Percentiles rank a stretch among this genome's conserved stretches.
These are phyloP conservation scores for Cytospora schulzeri DNA, from an alignment of 2,329 filamentous ascomycete species.

Conservation along the genomic window DNA sequence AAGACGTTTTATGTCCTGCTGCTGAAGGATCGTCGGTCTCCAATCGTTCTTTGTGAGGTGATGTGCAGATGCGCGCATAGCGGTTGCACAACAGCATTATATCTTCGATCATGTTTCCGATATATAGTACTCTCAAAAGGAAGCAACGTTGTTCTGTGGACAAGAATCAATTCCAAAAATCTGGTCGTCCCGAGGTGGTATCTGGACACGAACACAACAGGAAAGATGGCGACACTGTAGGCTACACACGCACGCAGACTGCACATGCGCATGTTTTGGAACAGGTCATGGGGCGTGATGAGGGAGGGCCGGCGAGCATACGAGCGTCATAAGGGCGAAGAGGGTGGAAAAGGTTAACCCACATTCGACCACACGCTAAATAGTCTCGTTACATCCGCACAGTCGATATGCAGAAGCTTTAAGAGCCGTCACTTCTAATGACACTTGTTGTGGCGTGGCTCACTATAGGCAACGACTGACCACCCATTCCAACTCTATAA, in stretches of 20 bases:
- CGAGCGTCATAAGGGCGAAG: not conserved
- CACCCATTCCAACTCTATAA: not conserved
- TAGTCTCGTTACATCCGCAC: not conserved
- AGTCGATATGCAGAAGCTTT: not conserved
- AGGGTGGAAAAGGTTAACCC: not conserved
- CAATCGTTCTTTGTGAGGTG: not conserved
- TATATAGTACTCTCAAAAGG: not conserved
- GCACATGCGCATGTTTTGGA: not conserved
- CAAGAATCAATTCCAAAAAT: not conserved
- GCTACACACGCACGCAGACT: not conserved
- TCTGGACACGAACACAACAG: not conserved
- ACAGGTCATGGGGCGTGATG: constrained; percentile 8
- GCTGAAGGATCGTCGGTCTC: not conserved
- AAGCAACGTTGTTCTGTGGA: not conserved
- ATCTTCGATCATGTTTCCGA: constrained; percentile 3
- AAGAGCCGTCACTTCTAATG: not conserved
- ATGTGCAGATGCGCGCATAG: not conserved
- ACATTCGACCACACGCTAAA: not conserved
- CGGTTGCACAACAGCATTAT: not conserved
- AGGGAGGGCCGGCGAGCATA: not conserved
- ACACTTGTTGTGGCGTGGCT: not conserved
- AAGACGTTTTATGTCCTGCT: not conserved
- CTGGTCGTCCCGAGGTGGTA: not conserved
- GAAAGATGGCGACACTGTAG: not conserved
- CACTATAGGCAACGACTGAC: not conserved